A percentile compares a stretch with the other conserved stretches of the same genome.
These are phyloP conservation scores for Cicer chorassanicum DNA, from an alignment of 306 rosid species.

Conservation along the genomic window DNA sequence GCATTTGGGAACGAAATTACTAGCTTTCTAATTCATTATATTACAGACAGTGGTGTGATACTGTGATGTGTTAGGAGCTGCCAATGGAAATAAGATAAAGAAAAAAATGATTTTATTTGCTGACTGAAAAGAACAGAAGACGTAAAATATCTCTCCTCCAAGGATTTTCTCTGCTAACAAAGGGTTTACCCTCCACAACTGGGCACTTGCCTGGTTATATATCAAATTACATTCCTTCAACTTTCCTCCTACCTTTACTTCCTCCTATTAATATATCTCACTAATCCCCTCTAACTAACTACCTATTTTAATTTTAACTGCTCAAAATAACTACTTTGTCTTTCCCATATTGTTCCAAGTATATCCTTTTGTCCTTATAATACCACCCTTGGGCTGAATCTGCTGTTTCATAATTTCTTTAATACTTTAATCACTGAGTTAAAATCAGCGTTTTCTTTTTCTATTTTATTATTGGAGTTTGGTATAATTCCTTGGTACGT, in stretches of 20 bases:
- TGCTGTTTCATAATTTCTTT: not conserved
- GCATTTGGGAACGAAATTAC: constrained; percentile 35
- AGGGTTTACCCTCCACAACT: not conserved
- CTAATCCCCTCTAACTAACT: constrained; percentile 6
- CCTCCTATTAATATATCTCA: constrained; percentile 1
- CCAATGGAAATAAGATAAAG: not conserved
- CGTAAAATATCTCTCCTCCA: not conserved
- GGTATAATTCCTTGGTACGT: not conserved
- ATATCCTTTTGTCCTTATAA: not conserved
- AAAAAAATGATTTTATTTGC: not conserved
- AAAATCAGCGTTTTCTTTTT: constrained; percentile 2
- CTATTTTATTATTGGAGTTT: constrained; percentile 3
- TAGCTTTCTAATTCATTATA: constrained; percentile 22
- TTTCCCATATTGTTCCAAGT: not conserved
- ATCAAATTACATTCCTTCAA: not conserved
- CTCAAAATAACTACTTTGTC: not conserved
- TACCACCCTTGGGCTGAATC: constrained; percentile 6
- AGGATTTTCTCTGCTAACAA: not conserved
- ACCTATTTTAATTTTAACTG: constrained; percentile 1
- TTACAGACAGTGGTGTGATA: constrained; percentile 9
- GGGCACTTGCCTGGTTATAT: not conserved
- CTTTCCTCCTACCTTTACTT: constrained; percentile 10
- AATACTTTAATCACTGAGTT: not conserved
- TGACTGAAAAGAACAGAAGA: not conserved
- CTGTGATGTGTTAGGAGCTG: constrained; percentile 17